phyloP scores from a whole-genome alignment of 2,329 filamentous ascomycete genomes.

The Pestalotiopsis fici region DNA sequence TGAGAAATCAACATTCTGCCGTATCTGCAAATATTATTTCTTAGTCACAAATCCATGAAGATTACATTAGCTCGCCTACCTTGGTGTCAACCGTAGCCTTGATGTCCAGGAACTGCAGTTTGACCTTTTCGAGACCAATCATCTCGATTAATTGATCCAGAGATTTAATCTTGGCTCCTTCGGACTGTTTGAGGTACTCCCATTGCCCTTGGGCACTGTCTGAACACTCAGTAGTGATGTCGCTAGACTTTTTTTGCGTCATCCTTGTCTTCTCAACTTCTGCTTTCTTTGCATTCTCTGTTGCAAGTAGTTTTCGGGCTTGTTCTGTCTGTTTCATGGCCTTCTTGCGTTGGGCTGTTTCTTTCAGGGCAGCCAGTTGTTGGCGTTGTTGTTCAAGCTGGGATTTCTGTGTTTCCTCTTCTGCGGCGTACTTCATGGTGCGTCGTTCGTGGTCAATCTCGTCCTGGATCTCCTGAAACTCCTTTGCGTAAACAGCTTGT shows the following conservation, averaged over 20 bases:
- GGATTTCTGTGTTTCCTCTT: constrained; percentile 45
- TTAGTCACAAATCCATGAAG: too few relatives aligned
- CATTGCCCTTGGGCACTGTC: constrained; percentile 53
- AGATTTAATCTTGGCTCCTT: constrained; percentile 49
- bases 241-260: neutral
- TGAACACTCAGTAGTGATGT: neutral
- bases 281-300: neutral
- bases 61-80: constrained; percentile 1
- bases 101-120: constrained; percentile 61
- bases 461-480: constrained; percentile 53
- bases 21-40: constrained; percentile 30
- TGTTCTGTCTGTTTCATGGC: constrained; percentile 13
- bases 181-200: constrained; percentile 57
- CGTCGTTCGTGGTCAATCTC: constrained; percentile 51
- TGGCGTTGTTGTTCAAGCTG: constrained; percentile 44
- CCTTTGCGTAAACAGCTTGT: constrained; percentile 42
- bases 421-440: constrained; percentile 38
- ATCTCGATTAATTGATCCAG: constrained; percentile 69
- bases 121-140: constrained; percentile 72
- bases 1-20: constrained; percentile 57
- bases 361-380: constrained; percentile 28
- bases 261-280: neutral
- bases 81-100: constrained; percentile 64
- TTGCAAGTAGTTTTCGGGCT: constrained; percentile 9
- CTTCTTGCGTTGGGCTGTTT: too few relatives aligned